Base-by-base conservation (phyloP, 1,284 basidiomycete genomes). In the Ganoderma meredithae region DNA sequence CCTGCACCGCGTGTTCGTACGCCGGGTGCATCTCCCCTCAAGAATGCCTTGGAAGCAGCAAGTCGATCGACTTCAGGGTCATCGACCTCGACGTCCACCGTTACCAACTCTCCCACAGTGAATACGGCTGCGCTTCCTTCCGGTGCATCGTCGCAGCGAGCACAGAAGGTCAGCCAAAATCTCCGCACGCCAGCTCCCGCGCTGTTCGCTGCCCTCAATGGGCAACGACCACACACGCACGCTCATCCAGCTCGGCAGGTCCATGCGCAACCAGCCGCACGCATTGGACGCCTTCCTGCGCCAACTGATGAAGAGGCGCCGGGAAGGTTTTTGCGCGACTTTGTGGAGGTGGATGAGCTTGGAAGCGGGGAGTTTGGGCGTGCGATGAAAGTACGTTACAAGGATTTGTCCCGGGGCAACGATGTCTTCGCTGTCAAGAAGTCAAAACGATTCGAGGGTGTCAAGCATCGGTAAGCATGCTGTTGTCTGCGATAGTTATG, bases 341-440 rank as follows among this genome's bases (percentile, higher is more conserved):
- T 98, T 78, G 86, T 90, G 33, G 90, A 94, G 68, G 83, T 95
- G 40, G 92, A 95, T 67, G 89, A 92, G 73, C 85, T 99, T 22
- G 98, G 98, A 5, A 90, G 92, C 66, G 98, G 98, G 19, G 95
- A 97, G 76, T 99, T 99, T 81, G 96, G 96, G 52, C 93, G 94
- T 73, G 97, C 96, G 15, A 90, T 97, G 81, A 97, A 96, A 82
- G 97, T 96, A 8, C 87, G 89, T 71, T 88, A 90, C 74, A 90
- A 93, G 79, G 80, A 85, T 69, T 53, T 60, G n/a, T 56, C 68
- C 19, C 71, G 67, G 8, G 71, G 69, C 17, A 79, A 81, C 5
- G 81, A 84, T 56, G 82, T 95, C 27, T 98, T 87, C 79, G 98
- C 98, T 2, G 90, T 99, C 75, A 99, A 99, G 87, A 93, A 94